Evolutionary conservation across 2,329 filamentous ascomycete species (phyloP).

Genomic region (Ophiostoma sp.): DNA sequence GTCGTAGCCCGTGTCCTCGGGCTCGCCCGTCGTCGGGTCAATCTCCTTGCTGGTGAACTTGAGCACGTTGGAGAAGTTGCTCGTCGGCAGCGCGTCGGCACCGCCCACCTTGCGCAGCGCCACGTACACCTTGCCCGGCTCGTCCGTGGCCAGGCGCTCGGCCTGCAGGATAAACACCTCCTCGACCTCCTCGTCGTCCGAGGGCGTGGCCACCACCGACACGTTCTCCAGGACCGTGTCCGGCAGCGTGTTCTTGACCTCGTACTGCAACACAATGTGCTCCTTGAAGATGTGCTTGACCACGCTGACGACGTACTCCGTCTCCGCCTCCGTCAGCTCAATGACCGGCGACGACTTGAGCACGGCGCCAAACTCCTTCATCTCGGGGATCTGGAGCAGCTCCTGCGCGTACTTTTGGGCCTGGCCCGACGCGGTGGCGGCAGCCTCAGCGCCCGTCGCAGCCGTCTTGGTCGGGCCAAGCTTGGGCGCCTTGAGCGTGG

Average conservation of each 20-base stretch:
- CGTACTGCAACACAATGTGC: slow-evolving; percentile 92
- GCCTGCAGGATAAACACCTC: slow-evolving; percentile 94
- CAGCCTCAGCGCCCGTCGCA: slow-evolving; percentile 66
- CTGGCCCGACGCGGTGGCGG: slow-evolving; percentile 72
- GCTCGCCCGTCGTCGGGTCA: slow-evolving; percentile 88
- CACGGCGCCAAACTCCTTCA: slow-evolving; percentile 83
- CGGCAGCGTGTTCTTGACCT: slow-evolving; percentile 94
- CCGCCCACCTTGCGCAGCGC: slow-evolving; percentile 84
- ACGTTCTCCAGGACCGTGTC: slow-evolving; percentile 90
- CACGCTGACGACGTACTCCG: slow-evolving; percentile 90
- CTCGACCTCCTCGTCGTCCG: slow-evolving; percentile 78
- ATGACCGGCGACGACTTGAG: slow-evolving; percentile 86
- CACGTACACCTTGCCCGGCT: slow-evolving; percentile 91
- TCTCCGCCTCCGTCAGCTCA: slow-evolving; percentile 94
- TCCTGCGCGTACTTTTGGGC: slow-evolving; percentile 89
- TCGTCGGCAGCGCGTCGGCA: slow-evolving; percentile 72
- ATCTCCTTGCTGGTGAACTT: slow-evolving; percentile 99
- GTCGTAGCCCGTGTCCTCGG: slow-evolving; percentile 89
- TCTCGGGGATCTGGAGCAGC: slow-evolving; percentile 83
- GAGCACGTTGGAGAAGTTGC: slow-evolving; percentile 85
- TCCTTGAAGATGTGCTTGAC: slow-evolving; percentile 99
- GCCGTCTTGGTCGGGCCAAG: slow-evolving; percentile 72
- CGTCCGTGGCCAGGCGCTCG: slow-evolving; percentile 76
- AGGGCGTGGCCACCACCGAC: slow-evolving; percentile 75
- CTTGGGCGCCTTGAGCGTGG: slow-evolving; percentile 90